Base-by-base conservation (phyloP, 2,329 filamentous ascomycete species). In the Colletotrichum scovillei region DNA sequence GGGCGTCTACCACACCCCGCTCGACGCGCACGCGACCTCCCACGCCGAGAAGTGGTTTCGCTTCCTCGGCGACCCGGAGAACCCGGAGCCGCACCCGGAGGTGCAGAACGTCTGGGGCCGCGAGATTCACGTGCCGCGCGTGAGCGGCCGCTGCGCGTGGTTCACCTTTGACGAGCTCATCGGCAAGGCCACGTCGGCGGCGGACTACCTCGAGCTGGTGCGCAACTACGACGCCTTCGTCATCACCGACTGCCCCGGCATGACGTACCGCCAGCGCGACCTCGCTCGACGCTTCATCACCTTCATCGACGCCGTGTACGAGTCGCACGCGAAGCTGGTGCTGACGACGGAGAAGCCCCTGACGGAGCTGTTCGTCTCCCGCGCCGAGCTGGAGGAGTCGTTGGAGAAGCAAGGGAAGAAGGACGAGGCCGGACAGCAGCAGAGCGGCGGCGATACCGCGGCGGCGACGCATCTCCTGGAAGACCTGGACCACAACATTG, bases 11-110 rank as follows among this genome's bases (percentile, higher is more conserved):
- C 94, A 98, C 85, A 92, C 95, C 72, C 94, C 95, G 0, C 91
- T 98, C 2, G 95, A 96, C 81, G 87, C 88, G 9, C 92, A 93
- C 64, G 95, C 97, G 4, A 82, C 89, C 12, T 90, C 91, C 0
- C 97, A 99, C 80, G 94, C 95, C 19, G 91, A 98, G 77, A 96
- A 96, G 82, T 99, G 97, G 97, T 98, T 98, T 85, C 90, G 91
- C 69, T 98, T 97, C 84, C 89, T 99, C 0, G 97, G 97, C 75
- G 95, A 98, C 80, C 91, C 93, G 6, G 88, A 94, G 49, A 89
- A 94, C 75, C 92, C 93, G 5, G 85, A 87, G 76, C 94, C 96
- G 22, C 95, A 96, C 77, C 84, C 90, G 2, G 94, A 95, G 75
- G 91, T 88, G 0, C 95, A 98, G 80, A 89, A 88, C 49, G 96